Base-by-base conservation (phyloP, 805 yeast genomes). In the Metschnikowia amazonensis region DNA sequence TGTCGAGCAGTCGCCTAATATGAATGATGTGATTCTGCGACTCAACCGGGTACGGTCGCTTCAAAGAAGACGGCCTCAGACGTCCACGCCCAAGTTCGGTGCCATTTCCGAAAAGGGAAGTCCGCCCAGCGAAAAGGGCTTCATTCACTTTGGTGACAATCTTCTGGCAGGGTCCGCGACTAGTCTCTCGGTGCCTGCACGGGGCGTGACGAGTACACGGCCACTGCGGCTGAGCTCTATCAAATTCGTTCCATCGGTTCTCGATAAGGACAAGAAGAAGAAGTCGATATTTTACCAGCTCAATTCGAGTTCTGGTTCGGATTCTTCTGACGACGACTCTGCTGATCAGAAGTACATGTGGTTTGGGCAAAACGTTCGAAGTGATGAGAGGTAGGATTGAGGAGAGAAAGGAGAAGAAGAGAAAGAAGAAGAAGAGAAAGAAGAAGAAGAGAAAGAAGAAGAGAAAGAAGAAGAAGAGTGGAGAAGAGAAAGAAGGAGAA, bases 331-430 rank as follows among this genome's bases (percentile, higher is more conserved):
- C 24, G 51, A 45, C 16, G 50, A 55, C 36, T 48, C 46, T 31
- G 30, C 25, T 16, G 51, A 44, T 11, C 48, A 49, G 34, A 59
- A 59, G 47, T 63, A 62, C 52, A 53, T 62, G 48, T 69, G 75
- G 74, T 66, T 69, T 57, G 73, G 74, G 9, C 65, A 63, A 51
- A 69, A 67, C 49, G 57, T 59, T 51, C 50, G 48, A 13, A 8
- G 36, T 14, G 42, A 31, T 21, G 21, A 18, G 17, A 36, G 11
- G 5, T 36, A 21, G 24, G n/a, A n/a, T n/a, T n/a, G n/a, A n/a
- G n/a, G n/a, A 21, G 6, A 21, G 24, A 21, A 6, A 21, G 6
- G 6, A 21, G 24, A 21, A 21, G 6, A 21, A 6, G 6, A 5
- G 6, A 6, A 5, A 5, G 24, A 21, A 21, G 24, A 21, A n/a